Percentiles rank a stretch among this genome's conserved stretches.
Evolutionary conservation across 768 basidiomycete genomes (phyloP).

Genomic region (Paxillus rubicundulus): DNA sequence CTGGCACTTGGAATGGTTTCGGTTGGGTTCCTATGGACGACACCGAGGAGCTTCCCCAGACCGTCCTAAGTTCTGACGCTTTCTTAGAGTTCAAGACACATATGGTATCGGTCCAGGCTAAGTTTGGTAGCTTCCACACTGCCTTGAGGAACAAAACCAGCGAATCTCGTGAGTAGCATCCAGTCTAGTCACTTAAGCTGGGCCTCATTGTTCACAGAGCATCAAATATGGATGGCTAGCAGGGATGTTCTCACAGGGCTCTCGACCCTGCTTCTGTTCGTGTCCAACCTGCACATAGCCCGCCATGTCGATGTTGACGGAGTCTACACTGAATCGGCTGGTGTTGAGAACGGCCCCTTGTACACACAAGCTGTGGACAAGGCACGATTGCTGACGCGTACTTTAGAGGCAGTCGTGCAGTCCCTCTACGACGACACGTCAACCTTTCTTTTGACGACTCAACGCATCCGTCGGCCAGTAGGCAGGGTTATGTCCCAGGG

Average conservation of each 20-base stretch:
- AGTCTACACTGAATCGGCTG: slow-evolving; percentile 47
- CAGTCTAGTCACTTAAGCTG: background rate
- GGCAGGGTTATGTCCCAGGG: slow-evolving; percentile 9
- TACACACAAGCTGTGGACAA: slow-evolving; percentile 67
- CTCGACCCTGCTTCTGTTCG: slow-evolving; percentile 53
- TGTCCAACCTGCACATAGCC: slow-evolving; percentile 75
- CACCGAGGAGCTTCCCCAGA: slow-evolving; percentile 44
- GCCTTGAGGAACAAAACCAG: slow-evolving; percentile 20
- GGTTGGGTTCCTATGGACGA: slow-evolving; percentile 69
- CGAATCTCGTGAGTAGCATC: slow-evolving; percentile 24
- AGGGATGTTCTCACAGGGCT: slow-evolving; percentile 55
- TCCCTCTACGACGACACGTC: slow-evolving; percentile 72
- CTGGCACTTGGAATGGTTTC: slow-evolving; percentile 79
- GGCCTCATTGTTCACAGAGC: slow-evolving; percentile 20
- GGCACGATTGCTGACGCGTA: slow-evolving; percentile 65
- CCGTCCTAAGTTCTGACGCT: slow-evolving; percentile 48
- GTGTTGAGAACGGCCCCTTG: slow-evolving; percentile 41
- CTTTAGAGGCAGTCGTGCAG: slow-evolving; percentile 68
- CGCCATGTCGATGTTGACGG: slow-evolving; percentile 83
- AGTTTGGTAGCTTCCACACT: slow-evolving; percentile 36
- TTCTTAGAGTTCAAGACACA: slow-evolving; percentile 51
- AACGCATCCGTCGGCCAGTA: slow-evolving; percentile 33
- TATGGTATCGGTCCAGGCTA: slow-evolving; percentile 49
- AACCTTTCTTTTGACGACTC: slow-evolving; percentile 56
- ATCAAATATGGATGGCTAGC: slow-evolving; percentile 35